These are phyloP conservation scores for Zasmidium angulare DNA, from an alignment of 2,329 filamentous ascomycete species.

Conservation along the genomic window DNA sequence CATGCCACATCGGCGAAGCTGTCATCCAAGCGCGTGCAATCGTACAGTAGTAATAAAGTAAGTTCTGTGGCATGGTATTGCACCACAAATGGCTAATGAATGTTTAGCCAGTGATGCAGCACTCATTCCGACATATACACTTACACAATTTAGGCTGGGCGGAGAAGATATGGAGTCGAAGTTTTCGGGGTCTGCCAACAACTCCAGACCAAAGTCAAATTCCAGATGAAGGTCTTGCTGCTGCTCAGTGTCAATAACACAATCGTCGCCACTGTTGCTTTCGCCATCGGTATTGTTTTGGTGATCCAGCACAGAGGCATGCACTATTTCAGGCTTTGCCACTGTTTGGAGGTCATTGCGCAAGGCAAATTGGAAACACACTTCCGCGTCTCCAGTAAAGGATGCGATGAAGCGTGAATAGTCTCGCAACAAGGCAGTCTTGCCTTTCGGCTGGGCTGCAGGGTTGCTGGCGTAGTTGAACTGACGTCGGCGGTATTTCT, in stretches of 20 bases:
- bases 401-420: slow-evolving; percentile 15
- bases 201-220: slow-evolving; percentile 14
- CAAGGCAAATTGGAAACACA: slow-evolving; percentile 15
- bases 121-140: background rate
- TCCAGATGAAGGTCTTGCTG: background rate
- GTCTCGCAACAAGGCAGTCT: slow-evolving; percentile 9
- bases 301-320: slow-evolving; percentile 6
- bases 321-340: slow-evolving; percentile 6
- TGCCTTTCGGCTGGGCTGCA: slow-evolving; percentile 12
- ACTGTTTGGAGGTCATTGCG: background rate
- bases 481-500: slow-evolving; percentile 3
- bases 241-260: background rate
- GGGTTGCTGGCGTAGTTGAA: slow-evolving; percentile 8
- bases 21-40: slow-evolving; percentile 2
- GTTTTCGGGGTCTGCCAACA: slow-evolving; percentile 14
- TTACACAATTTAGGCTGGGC: slow-evolving; percentile 8
- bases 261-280: background rate
- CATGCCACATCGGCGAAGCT: slow-evolving; percentile 9
- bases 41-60: slow-evolving; percentile 9
- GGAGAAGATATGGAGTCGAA: slow-evolving; percentile 3
- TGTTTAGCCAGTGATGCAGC: slow-evolving; percentile 1
- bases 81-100: slow-evolving; percentile 10
- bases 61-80: slow-evolving; percentile 15
- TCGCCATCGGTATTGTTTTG: background rate
- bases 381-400: slow-evolving; percentile 15